Percentiles rank a stretch among this genome's conserved stretches.
These are phyloP conservation scores for Arthromyces matolae DNA, from an alignment of 768 basidiomycete species.

Conservation along the genomic window DNA sequence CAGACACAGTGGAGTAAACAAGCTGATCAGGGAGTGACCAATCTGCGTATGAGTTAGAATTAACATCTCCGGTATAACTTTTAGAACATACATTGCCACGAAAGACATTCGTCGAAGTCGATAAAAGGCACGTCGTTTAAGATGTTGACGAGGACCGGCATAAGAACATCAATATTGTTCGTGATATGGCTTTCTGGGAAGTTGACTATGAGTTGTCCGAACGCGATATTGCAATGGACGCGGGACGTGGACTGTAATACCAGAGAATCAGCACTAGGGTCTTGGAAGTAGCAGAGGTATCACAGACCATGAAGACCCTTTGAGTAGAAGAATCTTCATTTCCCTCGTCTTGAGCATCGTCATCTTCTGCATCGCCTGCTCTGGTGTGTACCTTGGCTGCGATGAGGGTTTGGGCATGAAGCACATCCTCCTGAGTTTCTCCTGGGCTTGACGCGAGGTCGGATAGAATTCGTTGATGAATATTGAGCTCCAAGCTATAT, in stretches of 20 bases:
- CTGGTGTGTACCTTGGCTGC: slow-evolving; percentile 55
- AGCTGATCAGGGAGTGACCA: slow-evolving; percentile 88
- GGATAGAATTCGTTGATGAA: slow-evolving; percentile 69
- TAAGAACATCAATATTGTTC: slow-evolving; percentile 46
- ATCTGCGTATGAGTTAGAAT: slow-evolving; percentile 39
- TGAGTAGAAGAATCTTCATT: slow-evolving; percentile 25
- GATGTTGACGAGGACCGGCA: slow-evolving; percentile 62
- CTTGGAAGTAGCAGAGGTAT: too few relatives aligned
- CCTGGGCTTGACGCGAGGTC: slow-evolving; percentile 65
- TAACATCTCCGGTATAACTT: background rate
- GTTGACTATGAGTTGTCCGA: slow-evolving; percentile 72
- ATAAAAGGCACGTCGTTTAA: slow-evolving; percentile 69
- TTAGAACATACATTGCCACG: slow-evolving; percentile 65
- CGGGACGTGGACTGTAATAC: slow-evolving; percentile 56
- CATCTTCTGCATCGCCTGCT: slow-evolving; percentile 23
- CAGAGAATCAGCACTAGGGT: background rate
- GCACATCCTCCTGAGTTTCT: slow-evolving; percentile 42
- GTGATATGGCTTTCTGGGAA: slow-evolving; percentile 52
- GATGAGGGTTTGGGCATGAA: slow-evolving; percentile 52
- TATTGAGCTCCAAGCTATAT: slow-evolving; percentile 72
- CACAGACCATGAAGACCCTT: slow-evolving; percentile 41
- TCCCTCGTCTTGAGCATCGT: slow-evolving; percentile 23
- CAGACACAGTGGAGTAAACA: slow-evolving; percentile 73
- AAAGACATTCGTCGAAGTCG: slow-evolving; percentile 74
- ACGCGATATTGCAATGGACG: slow-evolving; percentile 79